phyloP scores from a whole-genome alignment of 176 grass and related monocot species.

The Melocanna baccifera region DNA sequence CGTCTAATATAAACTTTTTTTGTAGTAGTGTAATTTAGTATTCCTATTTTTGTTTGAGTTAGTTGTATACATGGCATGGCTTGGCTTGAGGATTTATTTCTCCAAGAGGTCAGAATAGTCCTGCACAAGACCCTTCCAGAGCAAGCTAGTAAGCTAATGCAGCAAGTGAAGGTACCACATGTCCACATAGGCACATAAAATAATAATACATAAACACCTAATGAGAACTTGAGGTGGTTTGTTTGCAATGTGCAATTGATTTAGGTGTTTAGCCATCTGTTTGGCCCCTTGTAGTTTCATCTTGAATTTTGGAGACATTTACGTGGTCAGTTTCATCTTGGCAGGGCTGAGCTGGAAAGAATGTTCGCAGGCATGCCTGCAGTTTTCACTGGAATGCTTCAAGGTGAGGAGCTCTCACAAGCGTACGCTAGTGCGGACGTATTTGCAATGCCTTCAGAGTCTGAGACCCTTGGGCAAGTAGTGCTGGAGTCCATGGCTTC shows the following conservation, averaged over 20 bases:
- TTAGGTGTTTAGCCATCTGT: not conserved
- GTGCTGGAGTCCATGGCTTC: slow-evolving; percentile 98
- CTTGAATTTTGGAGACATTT: slow-evolving; percentile 8
- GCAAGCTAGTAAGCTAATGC: slow-evolving; percentile 1
- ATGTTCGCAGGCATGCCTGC: slow-evolving; percentile 79
- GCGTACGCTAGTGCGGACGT: slow-evolving; percentile 88
- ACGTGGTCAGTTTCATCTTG: not conserved
- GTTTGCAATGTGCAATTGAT: not conserved
- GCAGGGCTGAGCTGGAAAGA: slow-evolving; percentile 83
- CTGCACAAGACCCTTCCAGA: not conserved
- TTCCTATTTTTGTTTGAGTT: not conserved
- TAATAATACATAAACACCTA: not conserved
- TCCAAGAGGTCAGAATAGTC: not conserved
- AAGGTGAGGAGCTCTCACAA: slow-evolving; percentile 82
- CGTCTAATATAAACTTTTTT: too few relatives aligned
- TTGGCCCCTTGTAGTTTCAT: not conserved
- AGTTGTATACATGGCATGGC: not conserved
- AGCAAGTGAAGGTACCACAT: not conserved
- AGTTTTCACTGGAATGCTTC: slow-evolving; percentile 96
- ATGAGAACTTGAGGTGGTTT: not conserved
- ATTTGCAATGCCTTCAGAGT: slow-evolving; percentile 96
- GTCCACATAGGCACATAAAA: not conserved
- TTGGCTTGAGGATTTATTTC: not conserved
- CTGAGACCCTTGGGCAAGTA: slow-evolving; percentile 95
- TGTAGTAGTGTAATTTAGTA: too few relatives aligned